These are phyloP conservation scores for Aspergillus sp. DNA, from an alignment of 2,329 filamentous ascomycete genomes.

Conservation along the genomic window DNA sequence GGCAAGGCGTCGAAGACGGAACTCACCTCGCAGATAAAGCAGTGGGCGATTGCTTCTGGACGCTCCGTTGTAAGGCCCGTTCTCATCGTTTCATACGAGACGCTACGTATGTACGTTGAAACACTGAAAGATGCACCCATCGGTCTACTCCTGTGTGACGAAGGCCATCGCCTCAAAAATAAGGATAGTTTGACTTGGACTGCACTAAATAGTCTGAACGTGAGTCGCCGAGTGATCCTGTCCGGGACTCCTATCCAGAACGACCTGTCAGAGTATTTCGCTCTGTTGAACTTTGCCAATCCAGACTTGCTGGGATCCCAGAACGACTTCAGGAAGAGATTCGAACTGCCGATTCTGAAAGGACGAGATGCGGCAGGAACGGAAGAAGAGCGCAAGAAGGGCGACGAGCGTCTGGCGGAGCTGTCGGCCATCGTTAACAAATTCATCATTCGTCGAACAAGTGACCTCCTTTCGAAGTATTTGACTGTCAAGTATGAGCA, in stretches of 20 bases:
- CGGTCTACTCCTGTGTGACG: slow-evolving; percentile 86
- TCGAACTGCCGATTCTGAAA: slow-evolving; percentile 82
- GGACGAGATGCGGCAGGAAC: slow-evolving; percentile 86
- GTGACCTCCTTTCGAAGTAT: slow-evolving; percentile 97
- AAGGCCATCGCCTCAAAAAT: slow-evolving; percentile 94
- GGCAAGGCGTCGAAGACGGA: slow-evolving; percentile 95
- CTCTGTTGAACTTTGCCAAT: slow-evolving; percentile 92
- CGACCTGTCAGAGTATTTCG: slow-evolving; percentile 95
- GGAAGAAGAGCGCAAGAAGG: slow-evolving; percentile 70
- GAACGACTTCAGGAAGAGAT: slow-evolving; percentile 86
- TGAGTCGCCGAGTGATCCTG: slow-evolving; percentile 83
- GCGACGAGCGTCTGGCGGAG: slow-evolving; percentile 73
- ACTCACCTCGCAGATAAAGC: slow-evolving; percentile 76
- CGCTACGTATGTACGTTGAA: slow-evolving; percentile 79
- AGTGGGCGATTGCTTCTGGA: slow-evolving; percentile 91
- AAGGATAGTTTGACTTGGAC: slow-evolving; percentile 92
- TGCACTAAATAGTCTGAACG: slow-evolving; percentile 81
- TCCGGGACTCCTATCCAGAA: slow-evolving; percentile 98
- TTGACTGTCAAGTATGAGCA: slow-evolving; percentile 98
- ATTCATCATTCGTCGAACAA: slow-evolving; percentile 95
- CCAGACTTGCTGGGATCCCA: slow-evolving; percentile 83
- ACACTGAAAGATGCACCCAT: slow-evolving; percentile 86
- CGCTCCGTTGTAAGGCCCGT: slow-evolving; percentile 83
- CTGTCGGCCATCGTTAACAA: slow-evolving; percentile 85
- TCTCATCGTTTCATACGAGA: slow-evolving; percentile 97